These are phyloP conservation scores for Cucurbita maxima DNA, from an alignment of 306 rosid species.

Conservation along the genomic window DNA sequence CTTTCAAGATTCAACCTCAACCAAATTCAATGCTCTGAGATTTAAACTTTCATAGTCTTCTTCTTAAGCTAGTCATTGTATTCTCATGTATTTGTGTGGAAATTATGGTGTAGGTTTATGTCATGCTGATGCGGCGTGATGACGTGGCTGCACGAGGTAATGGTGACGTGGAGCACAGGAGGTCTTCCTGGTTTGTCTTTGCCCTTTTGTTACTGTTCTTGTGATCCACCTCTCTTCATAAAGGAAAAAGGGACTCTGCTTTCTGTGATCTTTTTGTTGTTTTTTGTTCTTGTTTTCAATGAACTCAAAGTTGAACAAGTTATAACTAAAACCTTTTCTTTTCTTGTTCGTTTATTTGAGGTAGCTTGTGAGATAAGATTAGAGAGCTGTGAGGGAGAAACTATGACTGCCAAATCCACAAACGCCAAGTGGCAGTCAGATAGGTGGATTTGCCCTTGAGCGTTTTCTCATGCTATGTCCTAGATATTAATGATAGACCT, in stretches of 20 bases:
- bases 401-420: neutral
- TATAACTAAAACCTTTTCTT: neutral
- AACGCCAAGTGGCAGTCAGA: neutral
- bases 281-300: neutral
- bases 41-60: neutral
- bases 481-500: neutral
- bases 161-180: neutral
- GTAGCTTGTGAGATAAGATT: neutral
- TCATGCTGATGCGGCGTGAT: conserved; percentile 2
- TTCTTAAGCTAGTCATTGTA: neutral
- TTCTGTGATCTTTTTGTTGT: neutral
- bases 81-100: neutral
- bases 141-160: neutral
- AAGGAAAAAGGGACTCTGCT: neutral
- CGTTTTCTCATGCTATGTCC: neutral
- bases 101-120: neutral
- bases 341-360: neutral
- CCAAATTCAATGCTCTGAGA: neutral
- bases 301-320: neutral
- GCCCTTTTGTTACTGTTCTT: neutral
- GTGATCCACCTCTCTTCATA: neutral
- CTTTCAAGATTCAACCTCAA: neutral
- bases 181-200: neutral
- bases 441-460: neutral
- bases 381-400: neutral